phyloP scores from a whole-genome alignment of 163 green algal genomes.

The Scenedesmus sp. region DNA sequence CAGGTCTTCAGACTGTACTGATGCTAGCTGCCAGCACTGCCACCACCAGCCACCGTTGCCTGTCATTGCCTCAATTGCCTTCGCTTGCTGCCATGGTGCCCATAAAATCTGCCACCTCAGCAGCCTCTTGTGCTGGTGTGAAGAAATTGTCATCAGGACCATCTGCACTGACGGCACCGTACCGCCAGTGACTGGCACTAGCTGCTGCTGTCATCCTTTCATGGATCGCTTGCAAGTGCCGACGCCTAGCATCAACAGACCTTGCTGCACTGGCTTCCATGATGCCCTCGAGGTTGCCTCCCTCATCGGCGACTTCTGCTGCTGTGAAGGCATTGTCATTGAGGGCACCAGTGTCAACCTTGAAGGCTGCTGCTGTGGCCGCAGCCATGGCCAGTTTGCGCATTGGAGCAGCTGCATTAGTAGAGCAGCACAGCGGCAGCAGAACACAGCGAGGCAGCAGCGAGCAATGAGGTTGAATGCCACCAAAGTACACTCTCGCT shows the following conservation, averaged over 20 bases:
- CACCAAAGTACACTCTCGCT: not conserved
- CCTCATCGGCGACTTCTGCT: not conserved
- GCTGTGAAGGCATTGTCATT: not conserved
- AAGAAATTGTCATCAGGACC: not conserved
- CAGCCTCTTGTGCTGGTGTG: no score
- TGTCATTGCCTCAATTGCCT: no score
- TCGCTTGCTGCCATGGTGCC: no score
- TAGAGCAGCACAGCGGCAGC: not conserved
- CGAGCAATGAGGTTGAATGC: no score
- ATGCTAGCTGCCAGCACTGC: no score
- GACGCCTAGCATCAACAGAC: not conserved
- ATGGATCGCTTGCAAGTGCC: not conserved
- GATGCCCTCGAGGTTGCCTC: not conserved
- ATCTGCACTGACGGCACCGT: not conserved
- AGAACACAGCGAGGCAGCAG: no score
- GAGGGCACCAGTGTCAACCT: not conserved
- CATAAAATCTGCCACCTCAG: no score
- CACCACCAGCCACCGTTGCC: no score
- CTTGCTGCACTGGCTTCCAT: not conserved
- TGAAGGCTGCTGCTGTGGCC: not conserved
- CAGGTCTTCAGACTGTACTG: no score
- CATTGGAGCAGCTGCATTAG: not conserved
- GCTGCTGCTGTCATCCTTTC: not conserved
- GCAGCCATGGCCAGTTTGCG: not conserved
- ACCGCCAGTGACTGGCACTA: not conserved